phyloP scores from a whole-genome alignment of 106 monocot species.

The Hemerocallis citrina region DNA sequence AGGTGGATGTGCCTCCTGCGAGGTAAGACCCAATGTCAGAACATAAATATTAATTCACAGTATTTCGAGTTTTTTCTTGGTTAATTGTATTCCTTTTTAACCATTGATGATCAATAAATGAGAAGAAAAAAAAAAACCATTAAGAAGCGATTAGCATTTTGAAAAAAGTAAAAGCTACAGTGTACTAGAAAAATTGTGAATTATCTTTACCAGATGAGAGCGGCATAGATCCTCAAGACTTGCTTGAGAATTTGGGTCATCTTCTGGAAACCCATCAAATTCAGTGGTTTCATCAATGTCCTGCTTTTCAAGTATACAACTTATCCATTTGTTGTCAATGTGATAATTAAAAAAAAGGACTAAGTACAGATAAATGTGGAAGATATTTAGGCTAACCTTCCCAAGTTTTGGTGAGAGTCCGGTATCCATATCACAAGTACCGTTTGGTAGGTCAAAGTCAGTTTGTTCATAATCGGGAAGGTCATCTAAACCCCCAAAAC shows the following conservation, averaged over 20 bases:
- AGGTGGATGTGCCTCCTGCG: conserved; percentile 52
- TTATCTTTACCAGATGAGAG: conserved; percentile 67
- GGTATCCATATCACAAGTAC: conserved; percentile 28
- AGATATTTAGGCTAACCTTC: conserved; percentile 29
- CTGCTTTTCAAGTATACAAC: conserved; percentile 8
- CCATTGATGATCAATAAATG: too few relatives aligned
- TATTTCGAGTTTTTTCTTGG: too few relatives aligned
- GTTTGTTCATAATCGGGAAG: conserved; percentile 33
- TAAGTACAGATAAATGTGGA: neutral
- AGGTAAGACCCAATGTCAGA: neutral
- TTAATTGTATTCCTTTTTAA: too few relatives aligned
- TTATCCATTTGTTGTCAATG: too few relatives aligned
- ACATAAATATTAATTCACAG: too few relatives aligned
- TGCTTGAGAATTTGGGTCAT: conserved; percentile 31
- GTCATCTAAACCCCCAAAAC: conserved; percentile 34
- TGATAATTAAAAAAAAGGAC: too few relatives aligned
- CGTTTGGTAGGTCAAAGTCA: conserved; percentile 32
- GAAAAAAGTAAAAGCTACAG: neutral
- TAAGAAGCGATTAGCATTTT: neutral
- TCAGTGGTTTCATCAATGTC: conserved; percentile 12
- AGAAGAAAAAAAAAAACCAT: too few relatives aligned
- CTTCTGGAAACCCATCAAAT: conserved; percentile 30
- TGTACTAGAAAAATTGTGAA: neutral
- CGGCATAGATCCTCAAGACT: conserved; percentile 91
- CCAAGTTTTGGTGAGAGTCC: conserved; percentile 20